These are phyloP conservation scores for Cordyceps farinosa DNA, from an alignment of 2,329 filamentous ascomycete genomes.

Conservation along the genomic window DNA sequence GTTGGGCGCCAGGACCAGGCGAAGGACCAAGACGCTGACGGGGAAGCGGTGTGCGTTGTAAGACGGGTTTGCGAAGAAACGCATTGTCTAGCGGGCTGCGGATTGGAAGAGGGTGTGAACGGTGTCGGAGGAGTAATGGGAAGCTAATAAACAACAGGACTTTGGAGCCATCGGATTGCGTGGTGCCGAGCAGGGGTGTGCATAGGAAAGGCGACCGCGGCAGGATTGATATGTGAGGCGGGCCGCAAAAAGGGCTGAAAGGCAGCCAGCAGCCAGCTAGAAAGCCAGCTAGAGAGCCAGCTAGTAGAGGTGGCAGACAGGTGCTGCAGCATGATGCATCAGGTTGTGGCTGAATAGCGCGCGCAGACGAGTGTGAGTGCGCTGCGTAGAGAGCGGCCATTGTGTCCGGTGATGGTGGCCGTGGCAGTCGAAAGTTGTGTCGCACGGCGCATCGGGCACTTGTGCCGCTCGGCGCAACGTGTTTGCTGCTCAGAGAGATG, in stretches of 20 bases:
- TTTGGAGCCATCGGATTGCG: background rate
- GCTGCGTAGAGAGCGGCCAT: background rate
- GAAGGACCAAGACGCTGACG: conserved; percentile 12
- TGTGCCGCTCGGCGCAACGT: background rate
- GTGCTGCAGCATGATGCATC: background rate
- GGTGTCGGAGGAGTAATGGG: background rate
- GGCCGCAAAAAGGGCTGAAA: conserved; percentile 14
- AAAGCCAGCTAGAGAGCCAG: background rate
- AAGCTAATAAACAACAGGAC: background rate
- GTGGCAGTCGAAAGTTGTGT: background rate
- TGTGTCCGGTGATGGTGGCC: background rate
- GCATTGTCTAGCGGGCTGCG: background rate
- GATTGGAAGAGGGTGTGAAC: conserved; percentile 10
- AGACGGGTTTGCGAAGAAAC: conserved; percentile 5
- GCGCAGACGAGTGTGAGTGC: background rate
- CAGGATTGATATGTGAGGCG: conserved; percentile 1
- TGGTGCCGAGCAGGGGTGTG: background rate
- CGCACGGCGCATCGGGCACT: background rate
- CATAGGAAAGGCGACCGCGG: background rate
- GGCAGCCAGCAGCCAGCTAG: conserved; percentile 3
- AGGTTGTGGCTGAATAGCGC: conserved; percentile 11
- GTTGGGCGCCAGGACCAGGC: conserved; percentile 14
- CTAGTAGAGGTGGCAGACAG: background rate
- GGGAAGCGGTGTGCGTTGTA: conserved; percentile 14
- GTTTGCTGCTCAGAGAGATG: background rate